Conservation (phyloP, 108 stramenopile species). For the Fragilariopsis cylindrus region DNA sequence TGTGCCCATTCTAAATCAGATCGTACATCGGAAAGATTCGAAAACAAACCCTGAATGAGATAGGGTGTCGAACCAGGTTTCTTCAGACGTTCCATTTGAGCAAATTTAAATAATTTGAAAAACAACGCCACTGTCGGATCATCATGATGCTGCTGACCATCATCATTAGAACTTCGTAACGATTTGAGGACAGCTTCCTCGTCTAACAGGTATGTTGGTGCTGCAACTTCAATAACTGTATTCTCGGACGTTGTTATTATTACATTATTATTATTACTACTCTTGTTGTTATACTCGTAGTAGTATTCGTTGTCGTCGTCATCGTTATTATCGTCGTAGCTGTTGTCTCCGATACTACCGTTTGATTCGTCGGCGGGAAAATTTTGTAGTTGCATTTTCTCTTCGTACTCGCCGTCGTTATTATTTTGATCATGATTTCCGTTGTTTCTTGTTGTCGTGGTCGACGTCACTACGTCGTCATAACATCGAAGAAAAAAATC, state of each 20-base stretch:
- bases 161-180: background rate
- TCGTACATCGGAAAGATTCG: constrained; percentile 61
- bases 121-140: constrained; percentile 2
- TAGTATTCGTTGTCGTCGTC: background rate
- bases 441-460: too few relatives aligned
- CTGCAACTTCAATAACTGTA: background rate
- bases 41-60: constrained; percentile 63
- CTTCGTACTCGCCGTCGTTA: background rate
- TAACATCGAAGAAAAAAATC: background rate
- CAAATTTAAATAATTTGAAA: constrained; percentile 58
- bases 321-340: background rate
- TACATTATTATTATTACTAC: background rate
- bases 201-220: constrained; percentile 8
- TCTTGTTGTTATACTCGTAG: background rate
- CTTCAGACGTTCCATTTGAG: constrained; percentile 65
- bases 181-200: background rate
- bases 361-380: background rate
- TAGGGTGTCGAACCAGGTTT: constrained; percentile 51
- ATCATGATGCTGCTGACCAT: background rate
- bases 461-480: background rate
- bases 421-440: background rate
- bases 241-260: background rate
- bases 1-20: constrained; percentile 88
- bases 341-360: background rate
- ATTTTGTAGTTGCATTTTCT: background rate